A percentile compares a stretch with the other conserved stretches of the same genome.
Evolutionary conservation across 805 yeast species (phyloP).

Genomic region (Monosporozyma solicola): DNA sequence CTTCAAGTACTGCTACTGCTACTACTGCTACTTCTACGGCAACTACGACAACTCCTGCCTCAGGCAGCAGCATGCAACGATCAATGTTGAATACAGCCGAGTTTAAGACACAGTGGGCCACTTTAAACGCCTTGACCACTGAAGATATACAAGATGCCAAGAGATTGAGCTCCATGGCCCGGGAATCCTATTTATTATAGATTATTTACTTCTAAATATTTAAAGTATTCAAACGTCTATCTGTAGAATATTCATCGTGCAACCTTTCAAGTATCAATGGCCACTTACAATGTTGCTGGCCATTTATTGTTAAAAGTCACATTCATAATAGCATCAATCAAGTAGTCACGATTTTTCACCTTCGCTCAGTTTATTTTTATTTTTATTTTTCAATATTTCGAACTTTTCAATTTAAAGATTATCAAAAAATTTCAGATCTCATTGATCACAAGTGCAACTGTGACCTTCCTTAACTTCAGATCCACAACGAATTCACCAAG

Average conservation of each 20-base stretch:
- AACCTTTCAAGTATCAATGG: no score
- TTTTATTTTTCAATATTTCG: not conserved
- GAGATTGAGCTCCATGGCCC: slow-evolving; percentile 48
- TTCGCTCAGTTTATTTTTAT: not conserved
- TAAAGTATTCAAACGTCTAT: no score
- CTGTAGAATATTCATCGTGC: no score
- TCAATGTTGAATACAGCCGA: slow-evolving; percentile 15
- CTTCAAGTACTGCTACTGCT: slow-evolving; percentile 2
- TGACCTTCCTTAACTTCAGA: no score
- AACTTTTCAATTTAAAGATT: not conserved
- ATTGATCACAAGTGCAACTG: not conserved
- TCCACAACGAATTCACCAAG: no score
- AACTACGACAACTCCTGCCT: no score
- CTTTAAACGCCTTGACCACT: slow-evolving; percentile 23
- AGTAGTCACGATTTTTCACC: not conserved
- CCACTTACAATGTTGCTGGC: no score
- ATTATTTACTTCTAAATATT: no score
- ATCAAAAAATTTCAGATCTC: not conserved
- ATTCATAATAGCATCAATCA: no score
- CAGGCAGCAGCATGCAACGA: not conserved
- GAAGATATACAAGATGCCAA: slow-evolving; percentile 42
- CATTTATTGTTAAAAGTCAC: no score
- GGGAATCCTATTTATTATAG: slow-evolving; percentile 34
- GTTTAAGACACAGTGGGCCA: slow-evolving; percentile 4
- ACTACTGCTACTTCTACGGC: not conserved